These are phyloP conservation scores for Penicillium freii DNA, from an alignment of 2,329 filamentous ascomycete species.

Conservation along the genomic window DNA sequence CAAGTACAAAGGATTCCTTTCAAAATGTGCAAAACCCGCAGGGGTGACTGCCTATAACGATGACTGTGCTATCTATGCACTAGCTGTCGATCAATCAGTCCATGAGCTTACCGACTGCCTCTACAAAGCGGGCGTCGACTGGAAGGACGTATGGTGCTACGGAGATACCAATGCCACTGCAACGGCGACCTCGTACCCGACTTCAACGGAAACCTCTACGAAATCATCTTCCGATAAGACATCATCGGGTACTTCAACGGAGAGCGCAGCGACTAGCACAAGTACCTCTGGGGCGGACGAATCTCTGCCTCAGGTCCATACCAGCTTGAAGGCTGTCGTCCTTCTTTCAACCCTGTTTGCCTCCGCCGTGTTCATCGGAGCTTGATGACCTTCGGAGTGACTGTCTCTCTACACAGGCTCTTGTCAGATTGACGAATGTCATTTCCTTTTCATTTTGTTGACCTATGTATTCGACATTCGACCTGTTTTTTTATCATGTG, in stretches of 20 bases:
- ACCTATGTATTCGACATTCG: not conserved
- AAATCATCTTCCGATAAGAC: not conserved
- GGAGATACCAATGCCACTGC: slow-evolving; percentile 22
- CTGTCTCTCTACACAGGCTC: not conserved
- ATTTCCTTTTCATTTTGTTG: not conserved
- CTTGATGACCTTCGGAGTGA: not conserved
- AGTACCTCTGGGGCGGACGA: not conserved
- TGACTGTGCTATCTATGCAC: slow-evolving; percentile 26
- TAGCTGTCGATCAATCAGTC: slow-evolving; percentile 24
- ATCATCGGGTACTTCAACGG: slow-evolving; percentile 2
- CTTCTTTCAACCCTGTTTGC: slow-evolving; percentile 6
- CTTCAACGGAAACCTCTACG: slow-evolving; percentile 8
- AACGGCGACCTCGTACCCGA: slow-evolving; percentile 18
- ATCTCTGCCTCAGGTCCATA: not conserved
- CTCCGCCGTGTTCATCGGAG: not conserved
- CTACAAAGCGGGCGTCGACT: slow-evolving; percentile 22
- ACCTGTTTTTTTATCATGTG: not conserved
- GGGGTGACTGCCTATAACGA: slow-evolving; percentile 21
- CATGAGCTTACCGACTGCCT: slow-evolving; percentile 28
- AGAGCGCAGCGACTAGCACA: not conserved
- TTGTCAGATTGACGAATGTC: not conserved
- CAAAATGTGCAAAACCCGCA: slow-evolving; percentile 21
- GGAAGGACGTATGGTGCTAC: slow-evolving; percentile 28
- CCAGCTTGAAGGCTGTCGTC: not conserved
- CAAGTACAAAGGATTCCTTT: slow-evolving; percentile 18